Percentiles rank a stretch among this genome's conserved stretches.
Conservation (phyloP, 257 asterid species). For the Nicotiana noctiflora region DNA sequence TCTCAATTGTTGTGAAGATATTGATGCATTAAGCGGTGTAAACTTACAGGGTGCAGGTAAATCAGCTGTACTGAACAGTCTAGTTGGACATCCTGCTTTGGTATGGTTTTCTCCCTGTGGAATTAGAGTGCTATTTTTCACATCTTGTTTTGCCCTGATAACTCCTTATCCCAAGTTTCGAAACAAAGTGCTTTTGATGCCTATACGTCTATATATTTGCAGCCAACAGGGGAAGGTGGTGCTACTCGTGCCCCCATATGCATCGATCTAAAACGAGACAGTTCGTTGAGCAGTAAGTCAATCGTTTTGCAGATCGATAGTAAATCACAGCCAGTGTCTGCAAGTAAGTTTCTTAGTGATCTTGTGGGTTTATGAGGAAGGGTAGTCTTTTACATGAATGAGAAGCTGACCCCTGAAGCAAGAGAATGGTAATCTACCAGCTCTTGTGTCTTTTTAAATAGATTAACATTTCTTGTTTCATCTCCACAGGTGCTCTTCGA, state of each 20-base stretch:
- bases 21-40: background rate
- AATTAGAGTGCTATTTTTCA: background rate
- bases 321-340: constrained; percentile 81
- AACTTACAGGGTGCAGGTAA: constrained; percentile 89
- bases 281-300: constrained; percentile 78
- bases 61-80: constrained; percentile 95
- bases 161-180: background rate
- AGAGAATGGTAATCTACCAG: background rate
- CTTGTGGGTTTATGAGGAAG: background rate
- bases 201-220: constrained; percentile 12
- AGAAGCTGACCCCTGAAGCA: background rate
- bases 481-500: constrained; percentile 72
- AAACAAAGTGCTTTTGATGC: background rate
- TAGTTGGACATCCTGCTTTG: constrained; percentile 93
- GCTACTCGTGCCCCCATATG: constrained; percentile 99
- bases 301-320: constrained; percentile 88
- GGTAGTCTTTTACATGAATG: background rate
- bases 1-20: background rate
- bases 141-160: background rate
- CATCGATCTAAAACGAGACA: constrained; percentile 73
- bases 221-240: constrained; percentile 99
- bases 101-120: constrained; percentile 35
- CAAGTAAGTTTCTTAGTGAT: constrained; percentile 40
- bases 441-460: background rate
- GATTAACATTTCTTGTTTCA: background rate